A percentile compares a stretch with the other conserved stretches of the same genome.
Conservation (phyloP, 768 basidiomycete species). For the Leccinum variicolor region DNA sequence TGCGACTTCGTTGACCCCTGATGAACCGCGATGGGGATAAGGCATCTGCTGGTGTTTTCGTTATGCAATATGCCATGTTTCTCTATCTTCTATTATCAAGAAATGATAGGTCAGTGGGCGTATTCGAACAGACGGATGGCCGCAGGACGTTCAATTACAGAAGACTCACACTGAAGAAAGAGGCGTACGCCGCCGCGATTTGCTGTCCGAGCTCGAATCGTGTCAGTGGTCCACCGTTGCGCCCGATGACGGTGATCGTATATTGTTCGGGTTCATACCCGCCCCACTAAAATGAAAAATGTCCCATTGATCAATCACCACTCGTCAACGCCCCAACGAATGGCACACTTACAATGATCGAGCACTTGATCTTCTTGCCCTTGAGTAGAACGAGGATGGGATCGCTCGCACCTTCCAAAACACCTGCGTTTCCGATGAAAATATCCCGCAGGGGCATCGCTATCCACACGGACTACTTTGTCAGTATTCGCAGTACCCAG, state of each 20-base stretch:
- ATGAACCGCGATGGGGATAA: slow-evolving; percentile 9
- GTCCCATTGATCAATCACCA: background rate
- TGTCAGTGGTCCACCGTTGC: background rate
- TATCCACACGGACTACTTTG: background rate
- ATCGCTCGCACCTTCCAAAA: background rate
- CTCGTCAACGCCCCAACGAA: too few relatives aligned
- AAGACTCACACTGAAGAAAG: background rate
- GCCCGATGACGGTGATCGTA: background rate
- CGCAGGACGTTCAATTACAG: background rate
- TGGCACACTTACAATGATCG: slow-evolving; percentile 5
- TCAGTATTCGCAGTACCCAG: background rate
- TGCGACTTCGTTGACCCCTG: background rate
- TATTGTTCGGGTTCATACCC: background rate
- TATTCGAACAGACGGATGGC: background rate
- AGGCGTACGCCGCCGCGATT: background rate
- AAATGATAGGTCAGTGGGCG: background rate
- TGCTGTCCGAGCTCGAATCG: slow-evolving; percentile 2
- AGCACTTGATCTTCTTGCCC: background rate
- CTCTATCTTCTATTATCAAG: slow-evolving; percentile 4
- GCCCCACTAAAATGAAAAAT: slow-evolving; percentile 5
- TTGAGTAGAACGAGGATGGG: background rate
- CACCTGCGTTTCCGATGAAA: rapidly evolving
- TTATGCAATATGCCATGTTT: background rate
- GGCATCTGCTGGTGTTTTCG: background rate
- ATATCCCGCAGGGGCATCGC: background rate